These are phyloP conservation scores for Pleurotus eryngii DNA, from an alignment of 768 basidiomycete genomes.

Conservation along the genomic window DNA sequence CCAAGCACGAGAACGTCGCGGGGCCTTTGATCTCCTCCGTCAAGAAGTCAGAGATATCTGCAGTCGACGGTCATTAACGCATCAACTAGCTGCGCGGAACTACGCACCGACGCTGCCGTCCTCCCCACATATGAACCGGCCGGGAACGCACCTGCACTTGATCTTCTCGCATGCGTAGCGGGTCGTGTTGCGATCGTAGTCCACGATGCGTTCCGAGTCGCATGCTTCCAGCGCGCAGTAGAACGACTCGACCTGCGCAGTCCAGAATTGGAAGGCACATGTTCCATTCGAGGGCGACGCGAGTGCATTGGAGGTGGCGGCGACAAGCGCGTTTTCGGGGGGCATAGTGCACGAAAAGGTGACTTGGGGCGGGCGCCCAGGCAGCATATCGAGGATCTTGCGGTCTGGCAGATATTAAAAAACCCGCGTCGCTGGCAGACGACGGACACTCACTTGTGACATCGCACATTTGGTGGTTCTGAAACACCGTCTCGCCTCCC, in stretches of 20 bases:
- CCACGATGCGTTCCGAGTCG: conserved; percentile 38
- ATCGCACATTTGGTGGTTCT: conserved; percentile 96
- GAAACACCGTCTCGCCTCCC: conserved; percentile 90
- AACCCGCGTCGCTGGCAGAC: neutral
- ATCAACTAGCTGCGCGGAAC: neutral
- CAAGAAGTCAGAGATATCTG: conserved; percentile 94
- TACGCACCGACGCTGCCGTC: conserved; percentile 85
- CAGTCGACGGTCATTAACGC: neutral
- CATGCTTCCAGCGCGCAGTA: conserved; percentile 87
- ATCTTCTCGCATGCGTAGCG: conserved; percentile 80
- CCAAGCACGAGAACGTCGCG: conserved; percentile 72
- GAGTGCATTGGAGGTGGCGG: neutral
- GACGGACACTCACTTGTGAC: conserved; percentile 77
- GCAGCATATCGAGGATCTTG: conserved; percentile 92
- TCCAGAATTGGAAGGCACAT: conserved; percentile 99
- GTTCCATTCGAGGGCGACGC: conserved; percentile 31
- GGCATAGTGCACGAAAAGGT: conserved; percentile 76
- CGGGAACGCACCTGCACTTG: conserved; percentile 90
- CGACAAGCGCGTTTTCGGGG: neutral
- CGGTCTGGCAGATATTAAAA: conserved; percentile 51
- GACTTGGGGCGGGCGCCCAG: conserved; percentile 88
- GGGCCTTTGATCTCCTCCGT: conserved; percentile 88
- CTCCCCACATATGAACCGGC: conserved; percentile 92
- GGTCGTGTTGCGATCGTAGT: conserved; percentile 69
- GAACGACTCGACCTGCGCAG: conserved; percentile 90